Evolutionary conservation across 371 early-diverging fungal genomes (phyloP).

Genomic region (Rhizopus arrhizus): DNA sequence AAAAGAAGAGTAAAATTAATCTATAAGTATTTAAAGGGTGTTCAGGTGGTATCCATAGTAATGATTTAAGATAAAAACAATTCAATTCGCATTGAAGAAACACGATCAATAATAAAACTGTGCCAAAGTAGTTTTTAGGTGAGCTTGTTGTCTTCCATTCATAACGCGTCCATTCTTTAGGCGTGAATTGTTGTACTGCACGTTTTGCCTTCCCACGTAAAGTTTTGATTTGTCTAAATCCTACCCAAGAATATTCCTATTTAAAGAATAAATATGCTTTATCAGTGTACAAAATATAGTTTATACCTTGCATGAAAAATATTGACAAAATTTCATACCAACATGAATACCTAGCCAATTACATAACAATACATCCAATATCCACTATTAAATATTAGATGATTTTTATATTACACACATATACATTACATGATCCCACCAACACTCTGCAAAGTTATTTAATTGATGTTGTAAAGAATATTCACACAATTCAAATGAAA

Average conservation of each 20-base stretch:
- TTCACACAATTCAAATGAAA: slow-evolving; percentile 94
- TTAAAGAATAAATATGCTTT: neutral
- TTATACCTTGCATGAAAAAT: slow-evolving; percentile 85
- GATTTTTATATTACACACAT: neutral
- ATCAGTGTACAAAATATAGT: neutral
- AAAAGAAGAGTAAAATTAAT: slow-evolving; percentile 78
- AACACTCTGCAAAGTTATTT: slow-evolving; percentile 97
- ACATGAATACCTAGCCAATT: slow-evolving; percentile 94
- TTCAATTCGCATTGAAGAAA: slow-evolving; percentile 85
- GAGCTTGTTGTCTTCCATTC: slow-evolving; percentile 85
- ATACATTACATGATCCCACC: slow-evolving; percentile 95
- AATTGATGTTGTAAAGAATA: slow-evolving; percentile 94
- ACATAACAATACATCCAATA: slow-evolving; percentile 91
- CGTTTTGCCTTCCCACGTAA: slow-evolving; percentile 85
- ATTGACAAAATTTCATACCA: slow-evolving; percentile 96
- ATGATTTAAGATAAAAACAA: slow-evolving; percentile 91
- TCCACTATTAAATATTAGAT: slow-evolving; percentile 72
- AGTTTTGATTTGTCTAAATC: slow-evolving; percentile 81
- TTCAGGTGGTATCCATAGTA: slow-evolving; percentile 93
- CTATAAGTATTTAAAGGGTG: slow-evolving; percentile 83
- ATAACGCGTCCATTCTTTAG: slow-evolving; percentile 91
- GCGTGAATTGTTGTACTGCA: slow-evolving; percentile 91
- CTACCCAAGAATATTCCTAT: slow-evolving; percentile 89
- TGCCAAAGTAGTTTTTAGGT: slow-evolving; percentile 77
- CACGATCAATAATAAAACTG: slow-evolving; percentile 63